phyloP scores from a whole-genome alignment of 768 basidiomycete genomes.

The Paxillus rubicundulus region DNA sequence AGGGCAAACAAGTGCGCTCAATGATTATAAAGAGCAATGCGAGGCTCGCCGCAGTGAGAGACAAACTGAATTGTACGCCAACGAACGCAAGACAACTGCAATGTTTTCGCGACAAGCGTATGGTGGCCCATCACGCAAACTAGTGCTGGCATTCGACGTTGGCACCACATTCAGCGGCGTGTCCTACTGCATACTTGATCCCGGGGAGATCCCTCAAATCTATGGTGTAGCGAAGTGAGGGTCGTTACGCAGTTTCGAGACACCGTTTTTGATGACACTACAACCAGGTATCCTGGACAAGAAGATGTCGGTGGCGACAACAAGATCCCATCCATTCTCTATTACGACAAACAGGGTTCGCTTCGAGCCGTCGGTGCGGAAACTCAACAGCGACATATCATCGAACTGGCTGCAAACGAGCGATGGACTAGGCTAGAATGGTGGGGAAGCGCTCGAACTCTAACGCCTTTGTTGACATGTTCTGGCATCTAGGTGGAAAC shows the following conservation, averaged over 20 bases:
- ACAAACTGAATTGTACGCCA: background rate
- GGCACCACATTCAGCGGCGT: conserved; percentile 39
- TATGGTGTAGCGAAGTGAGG: conserved; percentile 24
- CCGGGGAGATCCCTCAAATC: conserved; percentile 24
- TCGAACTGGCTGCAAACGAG: conserved; percentile 35
- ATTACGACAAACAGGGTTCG: conserved; percentile 38
- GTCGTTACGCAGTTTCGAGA: background rate
- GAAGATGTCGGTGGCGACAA: conserved; percentile 35
- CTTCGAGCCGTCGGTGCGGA: conserved; percentile 43
- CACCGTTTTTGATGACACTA: conserved; percentile 3
- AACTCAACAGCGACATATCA: conserved; percentile 32
- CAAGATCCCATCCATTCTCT: conserved; percentile 44
- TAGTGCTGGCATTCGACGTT: conserved; percentile 35
- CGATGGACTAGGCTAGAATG: conserved; percentile 44
- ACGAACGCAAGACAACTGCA: too few species aligned
- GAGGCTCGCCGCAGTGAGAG: too few species aligned
- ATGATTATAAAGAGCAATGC: too few species aligned
- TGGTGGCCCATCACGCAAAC: conserved; percentile 30
- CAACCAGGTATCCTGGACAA: conserved; percentile 34
- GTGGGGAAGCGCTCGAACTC: conserved; percentile 13
- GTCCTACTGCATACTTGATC: conserved; percentile 40
- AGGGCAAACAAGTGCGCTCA: too few species aligned
- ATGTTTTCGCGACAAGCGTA: conserved; percentile 34
- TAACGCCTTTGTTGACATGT: background rate
- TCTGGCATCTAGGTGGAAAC: conserved; percentile 26